These are phyloP conservation scores for Penicillium sclerotiorum DNA, from an alignment of 2,329 filamentous ascomycete genomes.

Conservation along the genomic window DNA sequence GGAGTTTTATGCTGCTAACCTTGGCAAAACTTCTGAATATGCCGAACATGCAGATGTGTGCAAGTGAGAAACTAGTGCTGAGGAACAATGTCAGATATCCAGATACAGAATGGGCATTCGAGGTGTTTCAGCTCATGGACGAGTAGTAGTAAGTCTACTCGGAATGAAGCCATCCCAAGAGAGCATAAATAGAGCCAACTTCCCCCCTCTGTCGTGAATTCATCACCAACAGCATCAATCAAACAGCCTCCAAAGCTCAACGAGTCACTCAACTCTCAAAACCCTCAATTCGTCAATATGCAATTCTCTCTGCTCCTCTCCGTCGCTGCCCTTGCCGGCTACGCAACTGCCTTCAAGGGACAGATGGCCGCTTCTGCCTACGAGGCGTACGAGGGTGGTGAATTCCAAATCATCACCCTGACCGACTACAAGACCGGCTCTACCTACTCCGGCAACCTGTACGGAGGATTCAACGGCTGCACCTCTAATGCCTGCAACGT, in stretches of 20 bases:
- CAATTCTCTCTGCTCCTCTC: conserved; percentile 4
- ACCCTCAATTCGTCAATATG: conserved; percentile 1
- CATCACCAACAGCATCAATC: neutral
- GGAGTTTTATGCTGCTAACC: no score
- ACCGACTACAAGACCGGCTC: conserved; percentile 14
- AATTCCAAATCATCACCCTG: conserved; percentile 9
- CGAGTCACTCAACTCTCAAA: neutral
- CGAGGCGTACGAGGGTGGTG: neutral
- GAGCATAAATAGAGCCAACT: neutral
- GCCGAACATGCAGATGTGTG: no score
- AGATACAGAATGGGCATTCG: no score
- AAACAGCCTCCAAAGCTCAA: no score
- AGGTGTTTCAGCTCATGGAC: no score
- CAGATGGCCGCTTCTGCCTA: conserved; percentile 11
- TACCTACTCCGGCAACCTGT: conserved; percentile 6
- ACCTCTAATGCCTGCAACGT: conserved; percentile 2
- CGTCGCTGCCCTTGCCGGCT: conserved; percentile 1
- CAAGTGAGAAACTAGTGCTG: no score
- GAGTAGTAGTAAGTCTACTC: no score
- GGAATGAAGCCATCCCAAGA: no score
- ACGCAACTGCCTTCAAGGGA: conserved; percentile 10
- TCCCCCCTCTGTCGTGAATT: neutral
- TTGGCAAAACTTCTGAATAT: no score
- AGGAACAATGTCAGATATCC: no score
- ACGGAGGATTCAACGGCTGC: conserved; percentile 9